Base-by-base conservation (phyloP, 306 rosid genomes). In the Morella rubra region DNA sequence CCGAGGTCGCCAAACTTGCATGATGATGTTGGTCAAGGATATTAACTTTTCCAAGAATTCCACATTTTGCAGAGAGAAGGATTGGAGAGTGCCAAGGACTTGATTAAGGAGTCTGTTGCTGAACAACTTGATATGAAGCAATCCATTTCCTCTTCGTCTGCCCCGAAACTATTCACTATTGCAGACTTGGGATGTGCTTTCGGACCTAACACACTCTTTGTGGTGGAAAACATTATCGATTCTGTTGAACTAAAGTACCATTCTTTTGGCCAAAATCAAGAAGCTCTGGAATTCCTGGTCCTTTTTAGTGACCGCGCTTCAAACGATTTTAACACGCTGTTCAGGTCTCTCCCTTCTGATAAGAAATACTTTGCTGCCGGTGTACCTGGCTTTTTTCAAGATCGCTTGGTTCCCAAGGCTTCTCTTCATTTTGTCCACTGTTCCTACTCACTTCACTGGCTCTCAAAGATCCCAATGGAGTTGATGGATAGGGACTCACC, bases 271-370 rank as follows among this genome's bases (percentile, higher is more conserved):
- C 80, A 40, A 41, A 64, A n/a, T 45, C 49, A 45, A 47, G 1
- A 27, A 19, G 13, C 14, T 18, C 83, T 76, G 14, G 76, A 79
- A 18, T 72, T 83, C 7, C 73, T 20, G 8, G 79, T 76, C 8
- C 72, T 83, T 50, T 83, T 80, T 68, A 79, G 72, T 13, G 84
- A 79, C 53, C 84, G 58, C 5, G 15, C 19, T 5, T 71, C 84
- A 6, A 83, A 83, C 72, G 86, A 83, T 49, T 83, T 83, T 83
- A 83, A 83, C 81, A 83, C 83, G n/a, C 83, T 79, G 76, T 79
- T 79, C 76, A 77, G 19, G 64, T 80, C 42, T 0, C 56, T 84
- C 49, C 87, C 84, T 16, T 50, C 54, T 0, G 45, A 73, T 1
- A 68, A 74, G 47, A 60, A 20, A 0, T 69, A 84, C 71, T 72